Evolutionary conservation across 352 stramenopile species (phyloP), one percentile per base, ranked within the genome.

Genomic region (Peronosclerospora sorghi): DNA sequence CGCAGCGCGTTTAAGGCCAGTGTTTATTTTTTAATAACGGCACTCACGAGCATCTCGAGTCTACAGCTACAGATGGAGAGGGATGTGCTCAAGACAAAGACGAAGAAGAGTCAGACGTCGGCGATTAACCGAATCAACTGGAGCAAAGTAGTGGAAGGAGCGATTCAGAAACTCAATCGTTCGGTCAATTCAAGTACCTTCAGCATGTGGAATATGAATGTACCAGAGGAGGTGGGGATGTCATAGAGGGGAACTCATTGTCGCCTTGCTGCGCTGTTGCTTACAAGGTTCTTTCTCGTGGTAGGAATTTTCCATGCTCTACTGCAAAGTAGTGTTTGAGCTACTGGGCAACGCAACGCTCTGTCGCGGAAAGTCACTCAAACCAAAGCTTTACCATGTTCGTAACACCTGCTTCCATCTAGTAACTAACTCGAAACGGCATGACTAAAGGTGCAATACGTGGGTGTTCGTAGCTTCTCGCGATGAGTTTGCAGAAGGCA

Each of bases 271-370:
- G 13, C 17, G 32, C 15, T 38, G 32, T 23, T 41, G 35, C 35
- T 41, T 19, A 41, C 17, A 24, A 7, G n/a, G n/a, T n/a, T n/a
- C n/a, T 20, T 18, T 0, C 8, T 41, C 10, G 2, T 41, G 17
- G 10, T n/a, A 88, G 62, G 74, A 87, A 40, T 90, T 90, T 36
- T 70, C 73, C 0, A 75, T 80, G 38, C 45, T 86, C 5, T 86
- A 86, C 47, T 84, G 68, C 35, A 80, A 79, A 39, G 53, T 76
- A 10, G 69, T 75, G 0, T 84, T 85, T 38, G 59, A 80, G 41
- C 45, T 86, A 14, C 51, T 89, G 20, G 72, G 79, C 20, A 85
- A 82, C 39, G 59, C 73, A 3, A 45, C 52, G n/a, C 50, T 86
- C 8, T 81, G 71, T 34, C 72, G 72, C 14, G 65, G 56, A n/a